These are phyloP conservation scores for Yamadazyma friedrichii DNA, from an alignment of 1,139 yeast genomes.

Conservation along the genomic window DNA sequence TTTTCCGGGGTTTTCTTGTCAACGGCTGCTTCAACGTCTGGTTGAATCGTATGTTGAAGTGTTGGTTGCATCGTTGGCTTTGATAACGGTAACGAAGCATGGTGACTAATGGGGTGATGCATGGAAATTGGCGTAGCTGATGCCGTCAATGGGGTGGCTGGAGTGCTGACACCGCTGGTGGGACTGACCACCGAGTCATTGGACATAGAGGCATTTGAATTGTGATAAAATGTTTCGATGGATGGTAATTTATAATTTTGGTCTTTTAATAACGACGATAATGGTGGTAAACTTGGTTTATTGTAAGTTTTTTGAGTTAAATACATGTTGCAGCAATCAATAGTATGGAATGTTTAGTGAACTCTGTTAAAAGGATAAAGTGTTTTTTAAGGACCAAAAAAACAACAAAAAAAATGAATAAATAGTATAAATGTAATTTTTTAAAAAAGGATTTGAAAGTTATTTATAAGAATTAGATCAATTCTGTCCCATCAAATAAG, in stretches of 20 bases:
- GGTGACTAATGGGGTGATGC: constrained; percentile 1
- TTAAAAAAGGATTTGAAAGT: constrained; percentile 1
- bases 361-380: not conserved
- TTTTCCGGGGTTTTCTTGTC: constrained; percentile 5
- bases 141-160: constrained; percentile 7
- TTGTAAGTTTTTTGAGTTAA: constrained; percentile 14
- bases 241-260: constrained; percentile 25
- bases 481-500: not conserved
- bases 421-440: not conserved
- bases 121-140: constrained; percentile 5
- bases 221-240: constrained; percentile 19
- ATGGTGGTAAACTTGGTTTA: constrained; percentile 40
- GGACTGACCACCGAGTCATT: constrained; percentile 7
- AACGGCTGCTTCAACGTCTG: not conserved
- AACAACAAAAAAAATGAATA: too few species aligned
- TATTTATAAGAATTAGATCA: constrained; percentile 7
- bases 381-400: too few species aligned
- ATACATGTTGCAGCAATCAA: constrained; percentile 5
- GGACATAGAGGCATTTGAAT: constrained; percentile 4
- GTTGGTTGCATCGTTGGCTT: not conserved
- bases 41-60: not conserved
- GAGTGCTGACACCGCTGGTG: constrained; percentile 7
- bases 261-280: constrained; percentile 32
- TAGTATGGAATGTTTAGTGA: not conserved
- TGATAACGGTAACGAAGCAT: not conserved